Evolutionary conservation across 495 filamentous ascomycete genomes (phyloP), one percentile per base, ranked within the genome.

Genomic region (Penicillium desertorum): DNA sequence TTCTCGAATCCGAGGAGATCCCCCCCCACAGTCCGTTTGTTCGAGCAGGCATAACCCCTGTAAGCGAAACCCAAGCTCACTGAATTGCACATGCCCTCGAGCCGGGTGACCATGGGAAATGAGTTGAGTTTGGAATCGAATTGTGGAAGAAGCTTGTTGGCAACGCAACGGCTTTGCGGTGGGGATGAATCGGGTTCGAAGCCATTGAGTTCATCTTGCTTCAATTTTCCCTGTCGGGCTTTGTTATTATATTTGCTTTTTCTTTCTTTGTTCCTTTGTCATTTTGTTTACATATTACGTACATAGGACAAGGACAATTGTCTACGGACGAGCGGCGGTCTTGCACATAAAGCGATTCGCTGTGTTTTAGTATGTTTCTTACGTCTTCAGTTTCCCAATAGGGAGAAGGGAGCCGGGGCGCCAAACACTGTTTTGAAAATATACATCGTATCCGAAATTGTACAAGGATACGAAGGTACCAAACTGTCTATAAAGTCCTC

Each of bases 1-100:
- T 69, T 67, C 66, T 43, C 47, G 51, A 66, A 64, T 64, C 49
- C 58, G 37, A 59, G 63, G 58, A 60, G 60, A 61, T 62, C 56
- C 55, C 61, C 61, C 22, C 66, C 63, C 57, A 62, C 54, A 58
- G 32, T 56, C 39, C 49, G 56, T 56, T 32, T 56, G 46, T 45
- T 27, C 45, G 61, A 64, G 27, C 66, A 59, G 51, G 64, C 66
- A 64, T 64, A 34, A 10, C 32, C 66, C 66, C 62, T 62, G 64
- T 61, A 34, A n/a, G 30, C 4, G 23, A 2, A 51, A 27, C 16
- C 37, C 25, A 45, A 47, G 45, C 46, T 59, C 20, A 63, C 57
- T 65, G 60, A 50, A 25, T 45, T 37, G 25, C 19, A 53, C 27
- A 45, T 44, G 48, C 45, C 46, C 46, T 61, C 57, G 54, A 64